phyloP scores from a whole-genome alignment of 345 rosid species.

The Arabidopsis arenosa region DNA sequence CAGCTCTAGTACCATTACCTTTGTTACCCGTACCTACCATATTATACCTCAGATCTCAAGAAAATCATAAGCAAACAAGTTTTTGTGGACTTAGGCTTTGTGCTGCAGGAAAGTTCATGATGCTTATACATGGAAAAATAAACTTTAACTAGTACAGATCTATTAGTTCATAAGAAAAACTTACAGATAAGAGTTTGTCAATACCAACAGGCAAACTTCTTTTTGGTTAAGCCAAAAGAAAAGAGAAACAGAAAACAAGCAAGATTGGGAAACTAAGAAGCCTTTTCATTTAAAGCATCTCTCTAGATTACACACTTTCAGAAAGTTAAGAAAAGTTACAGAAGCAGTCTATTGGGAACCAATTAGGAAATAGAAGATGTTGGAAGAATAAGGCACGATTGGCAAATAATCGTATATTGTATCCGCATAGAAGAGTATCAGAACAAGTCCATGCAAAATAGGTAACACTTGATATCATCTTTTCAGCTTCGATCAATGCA shows the following conservation, averaged over 20 bases:
- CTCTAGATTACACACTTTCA: not conserved
- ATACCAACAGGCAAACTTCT: not conserved
- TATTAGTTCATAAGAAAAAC: constrained; percentile 2
- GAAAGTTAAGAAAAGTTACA: not conserved
- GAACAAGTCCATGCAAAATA: constrained; percentile 6
- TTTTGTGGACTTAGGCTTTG: constrained; percentile 1
- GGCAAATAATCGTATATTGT: not conserved
- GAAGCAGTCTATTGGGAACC: not conserved
- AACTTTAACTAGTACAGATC: not conserved
- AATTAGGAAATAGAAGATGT: not conserved
- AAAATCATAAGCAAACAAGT: constrained; percentile 9
- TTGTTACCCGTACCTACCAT: constrained; percentile 5
- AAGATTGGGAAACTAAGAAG: constrained; percentile 12
- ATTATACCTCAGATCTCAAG: constrained; percentile 27
- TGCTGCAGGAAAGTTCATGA: constrained; percentile 25
- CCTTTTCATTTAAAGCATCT: not conserved
- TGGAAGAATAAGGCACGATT: not conserved
- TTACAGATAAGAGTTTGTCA: constrained; percentile 4
- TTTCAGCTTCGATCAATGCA: constrained; percentile 2
- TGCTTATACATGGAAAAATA: constrained; percentile 4
- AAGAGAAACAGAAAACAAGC: not conserved
- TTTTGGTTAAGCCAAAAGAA: constrained; percentile 9
- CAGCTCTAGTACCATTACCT: constrained; percentile 24
- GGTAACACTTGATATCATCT: constrained; percentile 12
- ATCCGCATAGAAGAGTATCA: constrained; percentile 7